Base-by-base conservation (phyloP, 306 rosid species). In the Ammopiptanthus mongolicus region DNA sequence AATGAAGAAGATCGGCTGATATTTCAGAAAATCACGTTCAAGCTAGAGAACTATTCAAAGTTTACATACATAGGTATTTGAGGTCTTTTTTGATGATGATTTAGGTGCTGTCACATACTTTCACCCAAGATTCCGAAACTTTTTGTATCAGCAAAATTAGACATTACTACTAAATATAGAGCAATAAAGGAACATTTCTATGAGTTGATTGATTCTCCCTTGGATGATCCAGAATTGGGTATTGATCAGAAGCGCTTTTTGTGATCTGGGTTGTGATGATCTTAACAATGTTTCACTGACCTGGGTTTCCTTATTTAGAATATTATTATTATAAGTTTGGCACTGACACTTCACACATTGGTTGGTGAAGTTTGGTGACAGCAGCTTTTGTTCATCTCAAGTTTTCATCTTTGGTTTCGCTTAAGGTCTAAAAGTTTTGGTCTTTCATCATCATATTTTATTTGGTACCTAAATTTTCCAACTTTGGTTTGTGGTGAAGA, bases 341-440 rank as follows among this genome's bases (percentile, higher is more conserved):
- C 9, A 33, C 31, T 58, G 70, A 47, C 70, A 52, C 64, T 71
- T 63, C 42, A 75, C 50, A 51, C 77, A 42, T 69, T 62, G 78
- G 58, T 53, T 69, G 85, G 81, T 75, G 55, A 53, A 65, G 82
- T 72, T 78, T 59, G 75, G 76, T 81, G 85, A 28, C 13, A 31
- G 44, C 53, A 69, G 19, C 65, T 77, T 75, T 69, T 25, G 75
- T 57, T 75, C 82, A 31, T 50, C 63, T 67, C 37, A 73, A 69
- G 65, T 74, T 78, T 42, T 66, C 71, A 36, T 28, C 63, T 76
- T 47, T 31, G 81, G 47, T 41, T 41, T 41, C 1, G 47, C 47
- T 41, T 41, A 41, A 1, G 73, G 60, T 31, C 46, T 66, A 52
- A 73, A 51, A 51, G 28, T 34, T 50, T 33, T 0, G 52, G 53